Conservation (phyloP, 495 filamentous ascomycete species). For the Aspergillus indologenus region DNA sequence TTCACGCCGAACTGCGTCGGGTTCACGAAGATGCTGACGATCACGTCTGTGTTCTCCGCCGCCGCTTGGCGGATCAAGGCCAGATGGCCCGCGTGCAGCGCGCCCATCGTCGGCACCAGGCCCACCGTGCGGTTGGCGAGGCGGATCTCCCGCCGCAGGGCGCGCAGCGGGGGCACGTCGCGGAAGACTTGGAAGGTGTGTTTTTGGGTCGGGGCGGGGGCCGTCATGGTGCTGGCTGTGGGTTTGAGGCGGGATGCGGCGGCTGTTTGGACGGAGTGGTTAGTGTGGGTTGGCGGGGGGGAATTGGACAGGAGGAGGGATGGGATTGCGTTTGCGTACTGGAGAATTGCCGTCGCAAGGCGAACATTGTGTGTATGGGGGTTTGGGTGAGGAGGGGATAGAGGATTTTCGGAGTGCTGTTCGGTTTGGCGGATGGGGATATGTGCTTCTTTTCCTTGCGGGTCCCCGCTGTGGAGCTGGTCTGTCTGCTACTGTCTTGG, state of each 20-base stretch:
- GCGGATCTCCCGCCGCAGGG: constrained; percentile 65
- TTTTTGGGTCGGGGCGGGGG: constrained; percentile 22
- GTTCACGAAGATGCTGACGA: constrained; percentile 92
- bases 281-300: constrained; percentile 2
- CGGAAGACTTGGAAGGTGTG: constrained; percentile 67
- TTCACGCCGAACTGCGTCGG: constrained; percentile 91
- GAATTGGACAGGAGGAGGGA: constrained; percentile 7
- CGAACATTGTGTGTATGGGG: constrained; percentile 14
- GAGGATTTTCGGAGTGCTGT: constrained; percentile 8
- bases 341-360: constrained; percentile 23
- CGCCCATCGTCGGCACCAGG: constrained; percentile 95
- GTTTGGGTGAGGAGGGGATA: neutral
- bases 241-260: constrained; percentile 29
- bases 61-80: constrained; percentile 85
- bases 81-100: constrained; percentile 86
- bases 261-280: constrained; percentile 19
- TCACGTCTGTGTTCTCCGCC: constrained; percentile 74
- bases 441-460: neutral
- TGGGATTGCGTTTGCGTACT: constrained; percentile 19
- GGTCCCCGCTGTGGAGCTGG: constrained; percentile 10
- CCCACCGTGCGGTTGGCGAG: constrained; percentile 70
- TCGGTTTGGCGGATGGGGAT: no score
- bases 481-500: neutral
- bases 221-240: constrained; percentile 25
- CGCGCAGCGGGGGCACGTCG: constrained; percentile 66